Evolutionary conservation across 2,329 filamentous ascomycete species (phyloP), one percentile per base, ranked within the genome.

Genomic region (Aureobasidium sp.): DNA sequence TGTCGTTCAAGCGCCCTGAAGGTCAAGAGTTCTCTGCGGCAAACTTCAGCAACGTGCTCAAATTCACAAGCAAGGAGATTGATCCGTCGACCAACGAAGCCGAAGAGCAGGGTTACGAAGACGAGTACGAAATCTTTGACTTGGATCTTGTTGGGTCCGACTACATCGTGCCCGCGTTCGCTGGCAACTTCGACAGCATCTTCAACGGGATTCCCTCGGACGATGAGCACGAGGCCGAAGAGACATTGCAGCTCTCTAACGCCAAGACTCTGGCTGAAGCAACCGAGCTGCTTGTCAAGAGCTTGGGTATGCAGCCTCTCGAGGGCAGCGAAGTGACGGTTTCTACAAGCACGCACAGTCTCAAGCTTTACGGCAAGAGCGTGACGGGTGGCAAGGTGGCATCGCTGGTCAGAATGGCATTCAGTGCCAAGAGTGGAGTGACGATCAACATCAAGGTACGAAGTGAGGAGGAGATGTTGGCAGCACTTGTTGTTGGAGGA

Each of bases 21-120:
- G 89, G 91, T 69, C 81, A 79, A 47, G 83, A 87, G n/a, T 87
- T 95, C 74, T 86, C 91, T 5, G 81, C 89, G 27, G 86, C 88
- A 58, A 89, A 85, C 45, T 96, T 99, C 76, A 91, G 90, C 67
- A 99, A 97, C 76, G 80, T 90, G 42, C 87, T 99, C 72, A 97
- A 94, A 77, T 99, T 99, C 74, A 97, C 91, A 21, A 94, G 88
- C 80, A 97, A 97, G 78, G 94, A 99, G 77, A 94, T 99, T 67
- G 94, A 99, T 70, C 94, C 94, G 6, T 89, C 89, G 30, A 96
- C 90, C n/a, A 85, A 86, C 66, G 91, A 97, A 76, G 90, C 93
- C 0, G 94, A 99, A 74, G 91, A 96, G 16, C 82, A 79, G 50
- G 94, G 94, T 49, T 97, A 97, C 74, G 93, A 97, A 59, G 94